phyloP scores from a whole-genome alignment of 2,329 filamentous ascomycete species.

The Stagonosporopsis cucurbitacearum region DNA sequence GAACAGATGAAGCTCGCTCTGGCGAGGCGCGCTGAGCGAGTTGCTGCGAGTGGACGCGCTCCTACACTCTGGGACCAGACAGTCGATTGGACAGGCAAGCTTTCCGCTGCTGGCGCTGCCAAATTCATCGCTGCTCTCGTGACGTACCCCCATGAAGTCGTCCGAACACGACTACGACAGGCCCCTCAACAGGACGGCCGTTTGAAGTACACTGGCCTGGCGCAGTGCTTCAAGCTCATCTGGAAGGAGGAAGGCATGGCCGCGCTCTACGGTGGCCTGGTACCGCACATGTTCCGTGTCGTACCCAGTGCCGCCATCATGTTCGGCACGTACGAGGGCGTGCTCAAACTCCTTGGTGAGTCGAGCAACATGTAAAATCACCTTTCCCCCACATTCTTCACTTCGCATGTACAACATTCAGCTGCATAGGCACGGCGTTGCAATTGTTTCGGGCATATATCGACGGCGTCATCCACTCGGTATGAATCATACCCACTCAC shows the following conservation, averaged over 20 bases:
- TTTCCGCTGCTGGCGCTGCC: conserved; percentile 78
- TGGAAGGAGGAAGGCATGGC: conserved; percentile 88
- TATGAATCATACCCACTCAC: conserved; percentile 14
- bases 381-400: background rate
- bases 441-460: conserved; percentile 11
- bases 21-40: conserved; percentile 65
- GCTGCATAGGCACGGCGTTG: conserved; percentile 20
- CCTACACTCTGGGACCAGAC: conserved; percentile 75
- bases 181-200: conserved; percentile 75
- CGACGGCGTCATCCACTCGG: conserved; percentile 15
- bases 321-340: conserved; percentile 82
- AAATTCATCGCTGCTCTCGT: conserved; percentile 85
- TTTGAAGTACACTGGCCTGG: conserved; percentile 85
- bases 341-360: conserved; percentile 56
- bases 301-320: conserved; percentile 94
- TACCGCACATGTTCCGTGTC: conserved; percentile 87
- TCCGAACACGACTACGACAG: conserved; percentile 83
- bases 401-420: conserved; percentile 18
- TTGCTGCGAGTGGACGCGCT: conserved; percentile 63
- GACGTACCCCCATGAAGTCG: conserved; percentile 93
- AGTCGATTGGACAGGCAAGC: conserved; percentile 79
- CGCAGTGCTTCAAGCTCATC: conserved; percentile 87
- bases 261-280: conserved; percentile 87
- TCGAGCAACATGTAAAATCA: conserved; percentile 46
- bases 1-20: conserved; percentile 87